Evolutionary conservation across 2,329 filamentous ascomycete species (phyloP).

Genomic region (Colletotrichum sp.): DNA sequence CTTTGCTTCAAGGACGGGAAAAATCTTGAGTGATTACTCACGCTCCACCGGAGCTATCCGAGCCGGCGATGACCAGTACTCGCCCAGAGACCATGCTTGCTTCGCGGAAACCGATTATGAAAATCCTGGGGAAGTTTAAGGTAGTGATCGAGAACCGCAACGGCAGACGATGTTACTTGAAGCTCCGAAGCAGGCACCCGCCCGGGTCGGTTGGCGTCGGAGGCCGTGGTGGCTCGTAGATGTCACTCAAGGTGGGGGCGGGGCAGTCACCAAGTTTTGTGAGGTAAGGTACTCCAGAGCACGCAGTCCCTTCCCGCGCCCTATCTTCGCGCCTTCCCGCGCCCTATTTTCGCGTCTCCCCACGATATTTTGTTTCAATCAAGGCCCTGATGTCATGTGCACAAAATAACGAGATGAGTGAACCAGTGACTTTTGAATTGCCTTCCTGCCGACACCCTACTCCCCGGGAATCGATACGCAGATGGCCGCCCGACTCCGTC

Average conservation of each 20-base stretch:
- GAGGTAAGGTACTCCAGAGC: not conserved
- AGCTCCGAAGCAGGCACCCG: not conserved
- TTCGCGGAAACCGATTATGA: not conserved
- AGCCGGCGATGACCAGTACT: slow-evolving; percentile 85
- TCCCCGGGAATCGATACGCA: slow-evolving; percentile 12
- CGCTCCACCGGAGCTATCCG: slow-evolving; percentile 91
- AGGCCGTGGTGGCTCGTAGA: not conserved
- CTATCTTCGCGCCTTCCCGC: not conserved
- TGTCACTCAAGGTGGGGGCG: slow-evolving; percentile 20
- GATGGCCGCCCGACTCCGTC: slow-evolving; percentile 12
- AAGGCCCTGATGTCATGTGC: not conserved
- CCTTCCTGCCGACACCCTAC: slow-evolving; percentile 6
- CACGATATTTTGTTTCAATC: not conserved
- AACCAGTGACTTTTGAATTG: slow-evolving; percentile 19
- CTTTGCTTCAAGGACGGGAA: not conserved
- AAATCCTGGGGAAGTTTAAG: not conserved
- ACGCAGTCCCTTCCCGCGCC: not conserved
- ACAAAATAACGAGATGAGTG: not conserved
- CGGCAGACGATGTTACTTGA: not conserved
- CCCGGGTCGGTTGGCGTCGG: not conserved
- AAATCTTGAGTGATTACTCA: slow-evolving; percentile 35
- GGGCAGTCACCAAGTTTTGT: slow-evolving; percentile 3
- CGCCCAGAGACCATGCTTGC: slow-evolving; percentile 46
- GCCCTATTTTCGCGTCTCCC: not conserved
- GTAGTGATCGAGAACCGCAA: not conserved